phyloP scores from a whole-genome alignment of 2,329 filamentous ascomycete species.

The Magnaporthiopsis rhizophila region DNA sequence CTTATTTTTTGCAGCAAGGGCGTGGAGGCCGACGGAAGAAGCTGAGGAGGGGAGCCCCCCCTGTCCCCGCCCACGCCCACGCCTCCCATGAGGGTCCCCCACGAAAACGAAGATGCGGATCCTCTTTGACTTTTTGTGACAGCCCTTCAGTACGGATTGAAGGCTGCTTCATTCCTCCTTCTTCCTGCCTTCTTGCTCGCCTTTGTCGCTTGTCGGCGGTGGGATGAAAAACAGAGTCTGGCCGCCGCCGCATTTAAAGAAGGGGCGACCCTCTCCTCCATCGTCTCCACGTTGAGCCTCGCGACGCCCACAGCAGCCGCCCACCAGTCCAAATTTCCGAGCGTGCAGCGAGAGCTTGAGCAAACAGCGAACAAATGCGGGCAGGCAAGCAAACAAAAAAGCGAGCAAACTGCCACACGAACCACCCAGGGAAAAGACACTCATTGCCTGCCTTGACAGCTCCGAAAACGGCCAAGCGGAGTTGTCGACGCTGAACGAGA shows the following conservation, averaged over 20 bases:
- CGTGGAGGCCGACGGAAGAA: too few relatives aligned
- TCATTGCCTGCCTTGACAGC: neutral
- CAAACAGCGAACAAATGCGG: too few relatives aligned
- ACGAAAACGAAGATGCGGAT: neutral
- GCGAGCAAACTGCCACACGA: neutral
- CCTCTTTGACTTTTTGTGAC: neutral
- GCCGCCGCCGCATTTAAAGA: neutral
- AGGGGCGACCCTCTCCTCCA: neutral
- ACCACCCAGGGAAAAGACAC: neutral
- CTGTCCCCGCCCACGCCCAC: too few relatives aligned
- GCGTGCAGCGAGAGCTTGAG: neutral
- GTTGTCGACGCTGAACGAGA: neutral
- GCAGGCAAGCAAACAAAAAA: neutral
- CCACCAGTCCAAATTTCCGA: neutral
- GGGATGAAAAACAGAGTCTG: neutral
- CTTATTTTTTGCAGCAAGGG: too few relatives aligned
- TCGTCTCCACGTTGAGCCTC: neutral
- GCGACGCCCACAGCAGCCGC: neutral
- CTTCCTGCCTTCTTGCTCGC: neutral
- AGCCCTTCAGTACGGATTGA: neutral
- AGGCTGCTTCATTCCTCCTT: neutral
- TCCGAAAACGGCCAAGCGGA: neutral
- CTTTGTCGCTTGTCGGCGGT: neutral
- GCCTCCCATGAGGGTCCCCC: neutral
- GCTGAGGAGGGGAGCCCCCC: too few relatives aligned